Evolutionary conservation across 2,329 filamentous ascomycete species (phyloP), one percentile per base, ranked within the genome.

Genomic region (Lachnellula willkommii): DNA sequence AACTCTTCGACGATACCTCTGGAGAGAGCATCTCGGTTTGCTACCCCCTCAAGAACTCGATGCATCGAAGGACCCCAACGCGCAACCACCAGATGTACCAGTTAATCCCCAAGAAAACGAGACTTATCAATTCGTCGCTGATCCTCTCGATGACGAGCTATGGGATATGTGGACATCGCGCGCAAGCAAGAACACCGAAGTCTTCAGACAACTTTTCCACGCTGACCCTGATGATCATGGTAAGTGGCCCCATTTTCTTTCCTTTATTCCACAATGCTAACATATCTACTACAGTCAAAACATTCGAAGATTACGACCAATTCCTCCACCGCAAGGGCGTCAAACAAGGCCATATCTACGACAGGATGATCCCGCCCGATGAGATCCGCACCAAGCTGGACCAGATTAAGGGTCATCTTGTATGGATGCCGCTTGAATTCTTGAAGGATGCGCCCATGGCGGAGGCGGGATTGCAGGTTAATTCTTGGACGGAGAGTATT

Each of bases 381-480:
- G 86, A 95, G 54, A 84, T 94, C 6, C 80, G 89, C 15, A 71
- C 79, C 62, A 90, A 93, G 71, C 75, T 97, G 50, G 85, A 90
- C 65, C 79, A 87, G 67, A 83, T 97, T 63, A 86, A 84, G 73
- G 93, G 93, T 0, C 93, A 97, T 75, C 72, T 97, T 42, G 93
- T 97, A 6, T 95, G 90, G 89, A 93, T 96, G 85, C 91, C 91
- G n/a, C 71, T 97, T 66, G 83, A 91, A 47, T 97, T 96, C 69
- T 72, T 97, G 68, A 79, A 82, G 65, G 85, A 95, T 61, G 90
- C 86, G 0, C 80, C 89, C 65, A 95, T 97, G 91, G 92, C 92
- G 0, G 92, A 96, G 75, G 83, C 81, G 66, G 92, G 93, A 0
- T 68, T 97, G 71, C 86, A 91, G 72, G 84, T 97, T 42, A 97